These are phyloP conservation scores for Manihot esculenta DNA, from an alignment of 441 rosid species.

Conservation along the genomic window DNA sequence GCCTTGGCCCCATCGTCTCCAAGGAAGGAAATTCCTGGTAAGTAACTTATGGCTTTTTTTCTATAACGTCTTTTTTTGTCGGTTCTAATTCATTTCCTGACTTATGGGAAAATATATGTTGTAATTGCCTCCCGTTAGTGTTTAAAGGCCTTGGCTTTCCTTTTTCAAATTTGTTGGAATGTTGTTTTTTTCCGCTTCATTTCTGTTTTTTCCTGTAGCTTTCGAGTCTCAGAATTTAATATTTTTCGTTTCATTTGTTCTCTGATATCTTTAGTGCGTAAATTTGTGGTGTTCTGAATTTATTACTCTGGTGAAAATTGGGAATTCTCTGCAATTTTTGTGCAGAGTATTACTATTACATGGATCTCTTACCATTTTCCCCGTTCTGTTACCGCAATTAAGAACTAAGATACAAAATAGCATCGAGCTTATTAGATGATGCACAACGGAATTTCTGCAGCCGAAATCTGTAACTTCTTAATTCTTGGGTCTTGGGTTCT, in stretches of 20 bases:
- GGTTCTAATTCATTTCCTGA: neutral
- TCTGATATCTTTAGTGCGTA: too few relatives aligned
- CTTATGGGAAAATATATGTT: neutral
- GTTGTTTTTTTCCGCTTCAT: neutral
- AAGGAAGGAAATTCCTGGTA: constrained; percentile 59
- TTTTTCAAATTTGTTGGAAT: too few relatives aligned
- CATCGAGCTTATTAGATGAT: neutral
- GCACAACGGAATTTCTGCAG: neutral
- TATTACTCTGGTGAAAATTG: too few relatives aligned
- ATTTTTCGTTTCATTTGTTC: too few relatives aligned
- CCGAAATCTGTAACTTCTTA: neutral
- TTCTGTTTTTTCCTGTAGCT: neutral
- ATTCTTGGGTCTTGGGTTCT: neutral
- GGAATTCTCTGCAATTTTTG: too few relatives aligned
- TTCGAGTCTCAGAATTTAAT: too few relatives aligned
- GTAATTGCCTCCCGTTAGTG: too few relatives aligned
- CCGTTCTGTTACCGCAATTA: neutral
- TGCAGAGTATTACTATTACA: neutral
- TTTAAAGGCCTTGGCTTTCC: too few relatives aligned
- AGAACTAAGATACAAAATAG: neutral
- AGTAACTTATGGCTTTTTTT: neutral
- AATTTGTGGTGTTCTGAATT: too few relatives aligned
- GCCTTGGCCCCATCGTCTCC: constrained; percentile 56
- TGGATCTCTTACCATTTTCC: neutral
- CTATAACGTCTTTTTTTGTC: neutral